phyloP scores from a whole-genome alignment of 2,329 filamentous ascomycete species.

The Bipolaris zeicola region DNA sequence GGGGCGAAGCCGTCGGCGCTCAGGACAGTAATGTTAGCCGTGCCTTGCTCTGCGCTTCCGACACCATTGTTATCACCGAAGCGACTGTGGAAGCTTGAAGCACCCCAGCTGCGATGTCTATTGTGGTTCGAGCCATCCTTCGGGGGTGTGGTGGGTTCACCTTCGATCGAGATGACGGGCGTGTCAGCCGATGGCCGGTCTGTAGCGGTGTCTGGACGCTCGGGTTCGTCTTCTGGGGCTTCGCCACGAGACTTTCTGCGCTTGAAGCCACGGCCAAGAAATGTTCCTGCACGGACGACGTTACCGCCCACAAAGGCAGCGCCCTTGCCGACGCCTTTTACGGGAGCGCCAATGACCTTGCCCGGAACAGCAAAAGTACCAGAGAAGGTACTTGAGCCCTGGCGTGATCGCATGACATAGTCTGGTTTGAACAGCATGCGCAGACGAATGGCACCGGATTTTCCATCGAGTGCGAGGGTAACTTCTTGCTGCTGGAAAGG shows the following conservation, averaged over 20 bases:
- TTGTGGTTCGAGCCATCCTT: conserved; percentile 33
- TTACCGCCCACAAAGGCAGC: conserved; percentile 73
- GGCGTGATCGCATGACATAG: conserved; percentile 83
- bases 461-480: conserved; percentile 78
- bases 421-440: conserved; percentile 90
- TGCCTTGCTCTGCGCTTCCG: conserved; percentile 67
- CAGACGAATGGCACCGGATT: conserved; percentile 81
- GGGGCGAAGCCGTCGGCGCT: conserved; percentile 78
- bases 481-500: conserved; percentile 83
- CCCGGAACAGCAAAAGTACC: conserved; percentile 87
- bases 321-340: conserved; percentile 86
- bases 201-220: conserved; percentile 54
- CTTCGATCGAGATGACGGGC: conserved; percentile 42
- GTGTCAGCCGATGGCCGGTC: conserved; percentile 39
- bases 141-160: conserved; percentile 18
- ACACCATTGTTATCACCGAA: conserved; percentile 47
- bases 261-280: conserved; percentile 84
- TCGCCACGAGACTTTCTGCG: conserved; percentile 66
- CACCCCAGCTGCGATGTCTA: conserved; percentile 45
- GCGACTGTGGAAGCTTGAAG: conserved; percentile 48
- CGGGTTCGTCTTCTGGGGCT: conserved; percentile 47
- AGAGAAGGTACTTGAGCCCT: conserved; percentile 91
- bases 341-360: conserved; percentile 91
- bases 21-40: conserved; percentile 79
- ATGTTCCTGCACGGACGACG: conserved; percentile 87